Percentiles rank a stretch among this genome's conserved stretches.
phyloP scores from a whole-genome alignment of 306 rosid species.

The Sophora flavescens region DNA sequence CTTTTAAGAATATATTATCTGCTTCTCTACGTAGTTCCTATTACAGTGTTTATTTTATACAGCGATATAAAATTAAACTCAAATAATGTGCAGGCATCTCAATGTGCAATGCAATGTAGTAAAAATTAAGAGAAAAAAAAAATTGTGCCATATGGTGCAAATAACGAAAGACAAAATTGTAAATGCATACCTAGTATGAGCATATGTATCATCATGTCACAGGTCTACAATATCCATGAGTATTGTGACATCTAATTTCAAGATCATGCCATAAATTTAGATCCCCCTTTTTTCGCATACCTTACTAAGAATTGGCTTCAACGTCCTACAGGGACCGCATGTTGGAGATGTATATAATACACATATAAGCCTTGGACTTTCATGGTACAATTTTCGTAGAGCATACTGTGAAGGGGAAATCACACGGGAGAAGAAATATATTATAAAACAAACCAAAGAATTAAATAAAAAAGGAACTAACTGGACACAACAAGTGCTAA shows the following conservation, averaged over 20 bases:
- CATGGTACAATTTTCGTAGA: constrained; percentile 93
- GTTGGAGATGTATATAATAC: constrained; percentile 89
- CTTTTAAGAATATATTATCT: constrained; percentile 22
- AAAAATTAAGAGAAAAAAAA: background rate
- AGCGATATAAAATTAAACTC: background rate
- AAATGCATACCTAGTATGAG: background rate
- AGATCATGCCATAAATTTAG: constrained; percentile 18
- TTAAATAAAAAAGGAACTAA: background rate
- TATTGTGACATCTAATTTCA: constrained; percentile 36
- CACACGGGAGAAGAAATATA: constrained; percentile 34
- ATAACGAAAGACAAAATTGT: no score
- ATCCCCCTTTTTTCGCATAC: constrained; percentile 51
- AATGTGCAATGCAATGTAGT: constrained; percentile 1
- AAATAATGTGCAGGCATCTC: background rate
- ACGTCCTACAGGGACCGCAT: constrained; percentile 95
- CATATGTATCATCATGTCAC: constrained; percentile 16
- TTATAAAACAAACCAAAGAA: constrained; percentile 23
- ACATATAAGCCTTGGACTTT: constrained; percentile 92
- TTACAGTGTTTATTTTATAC: background rate
- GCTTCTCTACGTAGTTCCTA: background rate
- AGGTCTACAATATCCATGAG: constrained; percentile 16
- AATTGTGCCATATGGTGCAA: background rate
- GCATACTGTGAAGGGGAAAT: constrained; percentile 70
- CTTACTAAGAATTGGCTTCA: constrained; percentile 96
- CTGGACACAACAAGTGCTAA: constrained; percentile 52